phyloP scores from a whole-genome alignment of 2,329 filamentous ascomycete species.

The Epichloe hybrida region DNA sequence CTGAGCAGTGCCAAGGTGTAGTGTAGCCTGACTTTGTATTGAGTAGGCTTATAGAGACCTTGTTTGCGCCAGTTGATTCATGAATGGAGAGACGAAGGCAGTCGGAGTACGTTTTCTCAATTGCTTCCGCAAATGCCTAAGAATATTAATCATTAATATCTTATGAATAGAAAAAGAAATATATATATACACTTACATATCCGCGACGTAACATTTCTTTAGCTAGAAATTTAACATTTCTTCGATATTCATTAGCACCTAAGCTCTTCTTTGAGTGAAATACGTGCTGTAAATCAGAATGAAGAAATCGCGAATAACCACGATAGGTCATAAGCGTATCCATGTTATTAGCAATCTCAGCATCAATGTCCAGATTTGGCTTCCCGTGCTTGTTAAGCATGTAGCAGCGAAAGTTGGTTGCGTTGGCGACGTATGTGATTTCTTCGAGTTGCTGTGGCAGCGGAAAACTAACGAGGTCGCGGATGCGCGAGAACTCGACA shows the following conservation, averaged over 20 bases:
- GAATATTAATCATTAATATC: background rate
- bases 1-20: conserved; percentile 20
- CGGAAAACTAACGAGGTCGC: conserved; percentile 23
- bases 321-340: conserved; percentile 18
- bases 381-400: conserved; percentile 14
- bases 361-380: conserved; percentile 14
- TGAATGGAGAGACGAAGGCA: conserved; percentile 19
- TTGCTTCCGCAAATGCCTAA: conserved; percentile 17
- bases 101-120: conserved; percentile 13
- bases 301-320: conserved; percentile 17
- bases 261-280: conserved; percentile 12
- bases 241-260: conserved; percentile 12
- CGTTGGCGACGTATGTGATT: conserved; percentile 23
- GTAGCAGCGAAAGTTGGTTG: conserved; percentile 16
- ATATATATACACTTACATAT: conserved; percentile 10
- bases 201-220: conserved; percentile 20
- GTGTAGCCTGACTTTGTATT: conserved; percentile 18
- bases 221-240: conserved; percentile 15
- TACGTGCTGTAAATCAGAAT: conserved; percentile 17
- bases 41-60: conserved; percentile 17
- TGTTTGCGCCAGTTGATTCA: conserved; percentile 14
- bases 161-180: background rate
- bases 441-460: conserved; percentile 27
- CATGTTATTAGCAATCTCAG: conserved; percentile 14
- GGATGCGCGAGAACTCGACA: background rate